Percentiles rank a stretch among this genome's conserved stretches.
These are phyloP conservation scores for Globisporangium ultimum DNA, from an alignment of 352 stramenopile genomes.

Conservation along the genomic window DNA sequence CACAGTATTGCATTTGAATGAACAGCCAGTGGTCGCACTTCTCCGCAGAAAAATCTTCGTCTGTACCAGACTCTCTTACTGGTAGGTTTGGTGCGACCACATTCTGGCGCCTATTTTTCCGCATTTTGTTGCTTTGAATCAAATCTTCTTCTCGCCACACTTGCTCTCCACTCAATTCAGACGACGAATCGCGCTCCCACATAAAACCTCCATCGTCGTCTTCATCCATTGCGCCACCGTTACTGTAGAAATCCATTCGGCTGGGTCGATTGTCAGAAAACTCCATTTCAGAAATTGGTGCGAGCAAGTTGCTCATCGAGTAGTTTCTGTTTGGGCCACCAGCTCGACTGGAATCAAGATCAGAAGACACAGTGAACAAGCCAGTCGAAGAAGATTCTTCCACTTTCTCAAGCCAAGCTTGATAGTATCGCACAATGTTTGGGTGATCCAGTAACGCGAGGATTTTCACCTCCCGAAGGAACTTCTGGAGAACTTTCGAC, in stretches of 20 bases:
- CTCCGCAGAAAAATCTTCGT: constrained; percentile 48
- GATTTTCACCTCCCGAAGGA: constrained; percentile 92
- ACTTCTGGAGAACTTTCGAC: constrained; percentile 90
- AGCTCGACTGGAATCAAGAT: constrained; percentile 31
- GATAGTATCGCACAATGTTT: constrained; percentile 93
- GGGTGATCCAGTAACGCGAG: constrained; percentile 89
- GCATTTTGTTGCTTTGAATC: constrained; percentile 17
- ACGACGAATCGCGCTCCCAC: constrained; percentile 64
- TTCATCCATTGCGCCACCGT: constrained; percentile 32
- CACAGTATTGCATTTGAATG: constrained; percentile 93
- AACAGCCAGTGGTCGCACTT: constrained; percentile 88
- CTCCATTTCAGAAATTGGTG: constrained; percentile 63
- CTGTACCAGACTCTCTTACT: constrained; percentile 14
- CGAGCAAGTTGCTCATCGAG: constrained; percentile 70
- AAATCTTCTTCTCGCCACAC: constrained; percentile 68
- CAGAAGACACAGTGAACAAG: constrained; percentile 18
- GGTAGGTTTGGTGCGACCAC: constrained; percentile 11
- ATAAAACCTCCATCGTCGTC: constrained; percentile 73
- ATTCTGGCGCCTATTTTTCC: constrained; percentile 2
- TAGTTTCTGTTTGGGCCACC: constrained; percentile 44
- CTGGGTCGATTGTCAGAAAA: constrained; percentile 54
- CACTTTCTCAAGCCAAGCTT: constrained; percentile 88
- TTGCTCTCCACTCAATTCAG: constrained; percentile 27
- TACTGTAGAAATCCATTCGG: constrained; percentile 44
- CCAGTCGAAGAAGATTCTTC: constrained; percentile 37